Conservation (phyloP, 495 filamentous ascomycete genomes). For the Penicillium fimorum region DNA sequence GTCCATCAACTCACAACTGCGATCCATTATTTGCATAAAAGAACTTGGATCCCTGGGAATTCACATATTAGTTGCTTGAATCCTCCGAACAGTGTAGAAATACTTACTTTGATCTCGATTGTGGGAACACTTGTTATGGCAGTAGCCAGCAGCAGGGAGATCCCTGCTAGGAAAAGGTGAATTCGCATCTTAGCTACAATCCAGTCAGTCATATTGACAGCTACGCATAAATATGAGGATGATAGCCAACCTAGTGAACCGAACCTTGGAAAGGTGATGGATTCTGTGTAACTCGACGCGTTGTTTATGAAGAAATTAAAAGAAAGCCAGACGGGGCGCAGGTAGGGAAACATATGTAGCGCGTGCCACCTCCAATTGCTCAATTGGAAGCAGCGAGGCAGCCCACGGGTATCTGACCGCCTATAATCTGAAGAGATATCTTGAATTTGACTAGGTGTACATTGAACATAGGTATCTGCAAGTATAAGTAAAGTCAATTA, state of each 20-base stretch:
- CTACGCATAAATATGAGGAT: not conserved
- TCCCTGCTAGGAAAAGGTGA: not conserved
- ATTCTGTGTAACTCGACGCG: not conserved
- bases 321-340: too few species aligned
- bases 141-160: not conserved
- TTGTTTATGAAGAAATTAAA: not conserved
- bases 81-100: not conserved
- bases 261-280: too few species aligned
- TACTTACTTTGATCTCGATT: conserved; percentile 10
- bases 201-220: not conserved
- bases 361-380: not conserved
- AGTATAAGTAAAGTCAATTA: too few species aligned
- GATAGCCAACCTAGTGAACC: not conserved
- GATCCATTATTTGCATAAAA: conserved; percentile 70
- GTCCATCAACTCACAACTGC: conserved; percentile 62
- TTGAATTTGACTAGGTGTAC: not conserved
- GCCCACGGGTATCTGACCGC: not conserved
- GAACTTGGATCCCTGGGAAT: conserved; percentile 63
- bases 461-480: too few species aligned
- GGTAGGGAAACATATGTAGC: not conserved
- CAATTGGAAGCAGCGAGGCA: not conserved
- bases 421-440: not conserved
- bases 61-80: not conserved
- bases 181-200: not conserved
- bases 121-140: conserved; percentile 1